Evolutionary conservation across 202 grass and related monocot genomes (phyloP), one percentile per base, ranked within the genome.

Genomic region (Carex arenaria): DNA sequence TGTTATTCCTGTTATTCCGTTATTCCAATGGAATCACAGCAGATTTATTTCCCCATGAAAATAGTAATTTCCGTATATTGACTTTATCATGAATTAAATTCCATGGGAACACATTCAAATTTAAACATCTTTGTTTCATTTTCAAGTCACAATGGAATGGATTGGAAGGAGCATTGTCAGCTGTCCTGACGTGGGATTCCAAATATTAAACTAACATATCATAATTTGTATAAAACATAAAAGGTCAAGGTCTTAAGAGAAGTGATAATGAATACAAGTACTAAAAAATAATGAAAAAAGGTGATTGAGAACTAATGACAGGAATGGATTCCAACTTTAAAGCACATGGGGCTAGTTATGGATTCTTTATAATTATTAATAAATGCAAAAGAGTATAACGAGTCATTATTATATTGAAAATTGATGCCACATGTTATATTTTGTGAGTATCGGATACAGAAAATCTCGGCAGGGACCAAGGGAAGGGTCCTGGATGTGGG

Each of bases 301-400:
- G 15, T 52, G 34, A 66, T 61, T 31, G 78, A 14, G 14, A 79
- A 79, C 18, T 61, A 80, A 54, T 54, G 77, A 81, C 60, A 64
- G 19, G 19, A 17, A 81, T 43, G 62, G 52, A 30, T 81, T 64
- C 38, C 60, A 81, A 81, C 61, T 81, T 45, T 20, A 30, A 49
- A 67, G 79, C 79, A 81, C 79, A 81, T 81, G 79, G 61, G 20
- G 36, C 7, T 34, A 31, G 61, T 53, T 18, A 47, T n/a, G n/a
- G 79, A 67, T 64, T 52, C 14, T 81, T 5, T 11, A 23, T 67
- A 17, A 42, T 19, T 17, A 22, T 42, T 8, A 81, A 17, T 4
- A 47, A 30, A 3, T 40, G 30, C 4, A 7, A 34, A 34, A 23
- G 4, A 30, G 2, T 81, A 43, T 81, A 9, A 14, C 57, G 32